phyloP scores from a whole-genome alignment of 192 early-diverging fungal genomes.

The Pecoramyces ruminantium region DNA sequence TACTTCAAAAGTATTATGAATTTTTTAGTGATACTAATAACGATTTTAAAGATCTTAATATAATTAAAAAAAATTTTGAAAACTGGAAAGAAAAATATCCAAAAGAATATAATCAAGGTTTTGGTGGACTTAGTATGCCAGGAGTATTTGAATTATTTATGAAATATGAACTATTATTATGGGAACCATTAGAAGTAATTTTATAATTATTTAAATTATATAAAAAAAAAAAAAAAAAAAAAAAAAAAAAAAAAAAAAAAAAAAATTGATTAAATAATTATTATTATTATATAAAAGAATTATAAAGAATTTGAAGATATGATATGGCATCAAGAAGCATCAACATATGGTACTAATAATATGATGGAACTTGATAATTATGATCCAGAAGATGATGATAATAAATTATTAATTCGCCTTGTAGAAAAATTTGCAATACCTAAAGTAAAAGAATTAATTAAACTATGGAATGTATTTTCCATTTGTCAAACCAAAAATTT shows the following conservation, averaged over 20 bases:
- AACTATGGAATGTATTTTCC: neutral
- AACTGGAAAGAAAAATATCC: neutral
- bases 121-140: neutral
- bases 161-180: neutral
- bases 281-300: neutral
- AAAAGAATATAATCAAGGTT: neutral
- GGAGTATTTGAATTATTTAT: neutral
- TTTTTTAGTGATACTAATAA: neutral
- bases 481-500: neutral
- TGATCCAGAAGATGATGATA: neutral
- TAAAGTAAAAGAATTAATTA: neutral
- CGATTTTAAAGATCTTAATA: neutral
- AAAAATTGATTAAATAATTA: no score
- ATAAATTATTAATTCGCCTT: neutral
- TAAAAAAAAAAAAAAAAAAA: neutral
- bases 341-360: neutral
- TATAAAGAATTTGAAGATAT: neutral
- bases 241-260: neutral
- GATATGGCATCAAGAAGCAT: neutral
- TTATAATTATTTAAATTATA: no score
- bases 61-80: neutral
- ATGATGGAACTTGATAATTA: neutral
- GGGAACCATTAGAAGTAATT: neutral
- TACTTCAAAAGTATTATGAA: neutral
- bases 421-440: neutral